phyloP scores from a whole-genome alignment of 2,329 filamentous ascomycete species.

The Colletotrichum ledebouriae region DNA sequence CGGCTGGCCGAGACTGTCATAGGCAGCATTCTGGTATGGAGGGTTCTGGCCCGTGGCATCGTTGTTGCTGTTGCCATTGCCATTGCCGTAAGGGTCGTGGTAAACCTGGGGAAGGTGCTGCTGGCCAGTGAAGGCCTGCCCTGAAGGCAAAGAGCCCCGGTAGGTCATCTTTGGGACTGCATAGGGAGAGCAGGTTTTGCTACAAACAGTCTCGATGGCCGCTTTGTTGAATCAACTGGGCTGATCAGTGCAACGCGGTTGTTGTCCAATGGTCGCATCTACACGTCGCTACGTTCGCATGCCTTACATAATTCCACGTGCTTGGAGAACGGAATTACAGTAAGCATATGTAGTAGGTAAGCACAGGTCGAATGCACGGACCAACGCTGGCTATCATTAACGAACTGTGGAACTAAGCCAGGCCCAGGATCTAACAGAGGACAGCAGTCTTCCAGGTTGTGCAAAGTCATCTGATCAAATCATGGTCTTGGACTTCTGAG shows the following conservation, averaged over 20 bases:
- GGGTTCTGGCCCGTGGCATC: constrained; percentile 43
- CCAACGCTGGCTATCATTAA: no score
- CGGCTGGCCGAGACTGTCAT: constrained; percentile 45
- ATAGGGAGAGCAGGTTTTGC: constrained; percentile 41
- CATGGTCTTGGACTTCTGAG: no score
- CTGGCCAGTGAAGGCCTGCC: constrained; percentile 56
- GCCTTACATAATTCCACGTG: constrained; percentile 41
- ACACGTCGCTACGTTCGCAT: constrained; percentile 35
- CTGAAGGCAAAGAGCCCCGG: constrained; percentile 56
- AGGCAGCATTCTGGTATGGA: constrained; percentile 41
- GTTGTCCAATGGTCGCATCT: constrained; percentile 40
- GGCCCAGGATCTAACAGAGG: no score
- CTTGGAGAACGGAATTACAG: neutral
- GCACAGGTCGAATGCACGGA: no score
- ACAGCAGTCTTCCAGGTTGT: no score
- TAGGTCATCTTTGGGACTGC: constrained; percentile 51
- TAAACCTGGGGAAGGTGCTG: constrained; percentile 44
- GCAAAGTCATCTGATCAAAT: no score
- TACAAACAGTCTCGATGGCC: constrained; percentile 32
- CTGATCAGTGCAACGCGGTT: constrained; percentile 38
- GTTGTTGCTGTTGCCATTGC: constrained; percentile 32
- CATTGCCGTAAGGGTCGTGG: constrained; percentile 32
- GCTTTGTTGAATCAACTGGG: constrained; percentile 34
- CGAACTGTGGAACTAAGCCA: no score
- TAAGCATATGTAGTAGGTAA: no score